Evolutionary conservation across 2,329 filamentous ascomycete genomes (phyloP), one percentile per base, ranked within the genome.

Genomic region (Claviceps quebecensis): DNA sequence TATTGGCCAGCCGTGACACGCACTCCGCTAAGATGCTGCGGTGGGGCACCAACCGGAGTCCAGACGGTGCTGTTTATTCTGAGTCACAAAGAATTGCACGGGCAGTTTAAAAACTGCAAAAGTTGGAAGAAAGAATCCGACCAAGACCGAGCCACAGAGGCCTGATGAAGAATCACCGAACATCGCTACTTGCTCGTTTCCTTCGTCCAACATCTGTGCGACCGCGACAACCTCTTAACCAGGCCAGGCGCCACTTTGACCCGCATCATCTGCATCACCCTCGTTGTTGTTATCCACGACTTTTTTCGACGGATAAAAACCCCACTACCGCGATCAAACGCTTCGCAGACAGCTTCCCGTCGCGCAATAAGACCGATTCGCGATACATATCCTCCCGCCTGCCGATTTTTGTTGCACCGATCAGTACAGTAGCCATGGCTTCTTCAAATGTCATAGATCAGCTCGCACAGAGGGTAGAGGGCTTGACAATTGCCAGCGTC

Each of bases 381-480:
- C 29, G 29, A 44, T 45, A 9, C 16, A 7, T 13, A 14, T 19
- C 16, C 16, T 19, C 16, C 1, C 13, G 34, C 2, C 41, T n/a
- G 11, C 38, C 16, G 13, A 13, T 6, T n/a, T 11, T 23, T n/a
- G 4, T 7, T 34, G 44, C 38, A 8, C 44, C 44, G 19, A 44
- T 40, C 16, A 36, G 8, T n/a, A 47, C 37, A 39, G 39, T 17
- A 17, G 22, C 46, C 36, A 53, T 55, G 53, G 43, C 48, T 39
- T 38, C 48, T 44, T 14, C 34, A 17, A 51, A 45, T 13, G 29
- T 29, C 4, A 53, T 55, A 5, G 45, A 51, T n/a, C 45, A 55
- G 51, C 48, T 55, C 17, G 51, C 43, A 22, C 48, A 55, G 43
- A 47, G 48, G 48, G 53, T 55, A 5, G 48, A 55, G n/a, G 53